Conservation (phyloP, 1,284 basidiomycete species). For the Cutaneotrichosporon sp. region DNA sequence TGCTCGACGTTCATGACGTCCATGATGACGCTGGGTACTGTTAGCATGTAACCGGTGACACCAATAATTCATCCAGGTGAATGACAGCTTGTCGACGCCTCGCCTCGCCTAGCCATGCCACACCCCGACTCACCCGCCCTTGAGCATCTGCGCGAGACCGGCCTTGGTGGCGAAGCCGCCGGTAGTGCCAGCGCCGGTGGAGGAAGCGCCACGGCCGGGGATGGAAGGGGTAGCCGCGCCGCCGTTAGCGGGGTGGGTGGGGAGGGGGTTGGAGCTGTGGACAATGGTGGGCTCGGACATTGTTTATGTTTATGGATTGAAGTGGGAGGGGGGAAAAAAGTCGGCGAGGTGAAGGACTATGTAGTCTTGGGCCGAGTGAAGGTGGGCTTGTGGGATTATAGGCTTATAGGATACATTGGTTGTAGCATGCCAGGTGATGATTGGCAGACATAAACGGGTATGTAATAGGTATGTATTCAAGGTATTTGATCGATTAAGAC, state of each 20-base stretch:
- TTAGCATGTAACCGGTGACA: constrained; percentile 10
- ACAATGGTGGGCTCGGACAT: constrained; percentile 30
- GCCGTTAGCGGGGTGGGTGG: constrained; percentile 8
- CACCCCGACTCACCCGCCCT: constrained; percentile 57
- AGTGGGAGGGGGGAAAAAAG: constrained; percentile 1
- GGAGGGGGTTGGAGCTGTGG: constrained; percentile 12
- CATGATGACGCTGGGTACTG: constrained; percentile 79
- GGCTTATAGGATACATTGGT: no score
- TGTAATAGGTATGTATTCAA: not conserved
- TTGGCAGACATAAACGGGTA: no score
- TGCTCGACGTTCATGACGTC: constrained; percentile 62
- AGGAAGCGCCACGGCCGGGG: constrained; percentile 19
- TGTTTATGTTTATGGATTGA: not conserved
- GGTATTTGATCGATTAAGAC: not conserved
- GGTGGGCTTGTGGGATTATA: not conserved
- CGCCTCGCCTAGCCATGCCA: no score
- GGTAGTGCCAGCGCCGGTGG: constrained; percentile 53
- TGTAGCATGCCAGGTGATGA: no score
- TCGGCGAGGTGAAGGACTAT: not conserved
- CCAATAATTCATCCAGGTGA: no score
- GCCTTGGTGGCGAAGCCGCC: constrained; percentile 93
- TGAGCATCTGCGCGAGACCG: constrained; percentile 91
- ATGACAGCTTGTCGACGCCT: no score
- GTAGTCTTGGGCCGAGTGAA: not conserved
- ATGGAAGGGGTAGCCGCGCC: constrained; percentile 21